Evolutionary conservation across 352 stramenopile species (phyloP), one percentile per base, ranked within the genome.

Genomic region (Phytophthora hibernalis): DNA sequence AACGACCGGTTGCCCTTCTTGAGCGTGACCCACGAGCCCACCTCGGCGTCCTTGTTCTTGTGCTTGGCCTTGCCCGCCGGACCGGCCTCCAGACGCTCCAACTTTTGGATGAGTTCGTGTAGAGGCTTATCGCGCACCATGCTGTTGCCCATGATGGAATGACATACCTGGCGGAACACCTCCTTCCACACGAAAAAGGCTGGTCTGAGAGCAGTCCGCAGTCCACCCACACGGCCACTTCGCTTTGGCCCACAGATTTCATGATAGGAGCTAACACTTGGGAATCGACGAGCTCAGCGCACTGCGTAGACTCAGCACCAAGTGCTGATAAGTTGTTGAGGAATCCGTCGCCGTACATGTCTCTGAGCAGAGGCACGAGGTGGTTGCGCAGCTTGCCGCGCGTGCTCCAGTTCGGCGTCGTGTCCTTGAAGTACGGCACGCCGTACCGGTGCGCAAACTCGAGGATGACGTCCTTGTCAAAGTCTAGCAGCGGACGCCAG

Each of bases 401-500:
- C 26, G 97, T 99, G 37, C 92, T 98, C 97, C 97, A 99, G 62
- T 88, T 81, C 6, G 97, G 95, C 24, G 96, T 99, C 43, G 96
- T 98, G 83, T 99, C 97, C 74, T 98, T 98, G 69, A 98, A 98
- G 64, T 99, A 99, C 6, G 97, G 96, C 50, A 99, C 87, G 58
- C 96, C 96, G 76, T 96, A 99, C 10, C 67, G 83, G 65, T 99
- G 95, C 26, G 97, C 93, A 74, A 98, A 99, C 54, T 97, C 91
- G 61, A 97, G 98, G 52, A 99, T 97, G 16, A 83, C 81, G 48
- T 89, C 82, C 80, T 99, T 99, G 71, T 98, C 90, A 33, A 98
- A 90, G 5, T 90, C 74, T 4, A 99, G 70, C 24, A 99, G 77
- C 22, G 97, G 97, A 15, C 97, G 91, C 82, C 92, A 98, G 50